phyloP scores from a whole-genome alignment of 2,329 filamentous ascomycete species.

The Colletotrichum abscissum region DNA sequence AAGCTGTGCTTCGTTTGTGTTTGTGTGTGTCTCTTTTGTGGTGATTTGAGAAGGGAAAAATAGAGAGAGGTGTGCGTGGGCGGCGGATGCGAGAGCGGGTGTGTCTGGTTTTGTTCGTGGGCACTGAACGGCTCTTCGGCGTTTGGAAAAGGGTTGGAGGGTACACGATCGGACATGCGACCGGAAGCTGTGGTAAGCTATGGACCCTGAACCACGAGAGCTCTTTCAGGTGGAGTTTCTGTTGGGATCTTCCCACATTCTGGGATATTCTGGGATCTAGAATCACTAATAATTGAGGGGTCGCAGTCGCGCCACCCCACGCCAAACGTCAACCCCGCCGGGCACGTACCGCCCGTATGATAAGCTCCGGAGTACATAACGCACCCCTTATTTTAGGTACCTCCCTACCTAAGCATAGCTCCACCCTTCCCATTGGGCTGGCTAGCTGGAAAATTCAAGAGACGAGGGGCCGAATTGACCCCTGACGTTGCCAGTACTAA shows the following conservation, averaged over 20 bases:
- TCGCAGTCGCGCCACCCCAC: neutral
- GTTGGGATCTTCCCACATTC: conserved; percentile 30
- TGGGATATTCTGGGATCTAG: conserved; percentile 34
- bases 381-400: conserved; percentile 9
- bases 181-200: conserved; percentile 36
- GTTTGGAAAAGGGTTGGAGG: conserved; percentile 22
- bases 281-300: conserved; percentile 34
- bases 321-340: conserved; percentile 9
- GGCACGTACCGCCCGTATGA: conserved; percentile 29
- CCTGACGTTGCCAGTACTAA: conserved; percentile 18
- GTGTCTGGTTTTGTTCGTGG: conserved; percentile 17
- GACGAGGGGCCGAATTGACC: neutral
- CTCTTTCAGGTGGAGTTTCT: conserved; percentile 25
- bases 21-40: neutral
- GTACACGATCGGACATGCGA: conserved; percentile 31
- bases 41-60: neutral
- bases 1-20: neutral
- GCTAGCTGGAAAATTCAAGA: neutral
- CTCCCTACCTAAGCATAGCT: neutral
- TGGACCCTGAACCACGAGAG: conserved; percentile 36
- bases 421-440: conserved; percentile 29
- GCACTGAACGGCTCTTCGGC: conserved; percentile 8
- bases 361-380: conserved; percentile 33
- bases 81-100: conserved; percentile 24
- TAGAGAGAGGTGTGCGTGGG: conserved; percentile 18